Evolutionary conservation across 352 stramenopile species (phyloP).

Genomic region (Globisporangium megalacanthum): DNA sequence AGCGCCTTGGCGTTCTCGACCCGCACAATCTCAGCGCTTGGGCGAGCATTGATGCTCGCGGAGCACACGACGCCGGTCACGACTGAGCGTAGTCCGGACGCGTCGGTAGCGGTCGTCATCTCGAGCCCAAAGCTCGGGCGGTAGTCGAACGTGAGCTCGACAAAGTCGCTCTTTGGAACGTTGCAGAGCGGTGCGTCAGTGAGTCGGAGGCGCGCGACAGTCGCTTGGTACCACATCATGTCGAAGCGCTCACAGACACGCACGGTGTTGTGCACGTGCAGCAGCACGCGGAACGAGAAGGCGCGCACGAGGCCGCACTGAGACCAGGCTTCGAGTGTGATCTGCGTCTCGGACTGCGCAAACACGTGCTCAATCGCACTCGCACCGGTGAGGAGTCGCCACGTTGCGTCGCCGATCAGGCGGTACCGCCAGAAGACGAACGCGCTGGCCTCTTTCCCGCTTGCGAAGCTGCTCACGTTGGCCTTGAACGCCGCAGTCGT

Average conservation of each 20-base stretch:
- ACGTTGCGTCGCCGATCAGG: slow-evolving; percentile 5
- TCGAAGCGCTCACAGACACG: slow-evolving; percentile 29
- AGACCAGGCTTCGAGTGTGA: slow-evolving; percentile 29
- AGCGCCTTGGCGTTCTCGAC: neutral
- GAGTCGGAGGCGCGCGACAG: neutral
- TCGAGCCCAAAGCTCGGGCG: slow-evolving; percentile 19
- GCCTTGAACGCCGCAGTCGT: slow-evolving; percentile 6
- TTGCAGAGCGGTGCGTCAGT: slow-evolving; percentile 20
- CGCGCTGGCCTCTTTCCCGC: slow-evolving; percentile 6
- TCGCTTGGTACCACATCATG: slow-evolving; percentile 40
- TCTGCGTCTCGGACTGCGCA: slow-evolving; percentile 3
- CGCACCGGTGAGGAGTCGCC: slow-evolving; percentile 7
- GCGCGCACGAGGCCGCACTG: slow-evolving; percentile 24
- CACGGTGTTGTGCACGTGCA: slow-evolving; percentile 26
- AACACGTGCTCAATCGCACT: slow-evolving; percentile 11
- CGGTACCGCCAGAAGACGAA: slow-evolving; percentile 19
- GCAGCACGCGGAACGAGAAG: slow-evolving; percentile 27
- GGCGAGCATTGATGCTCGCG: slow-evolving; percentile 3
- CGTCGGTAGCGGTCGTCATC: neutral
- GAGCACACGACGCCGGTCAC: slow-evolving; percentile 6
- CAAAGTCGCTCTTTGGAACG: slow-evolving; percentile 34
- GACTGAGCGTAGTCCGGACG: neutral
- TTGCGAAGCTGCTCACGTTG: neutral
- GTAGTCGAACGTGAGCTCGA: slow-evolving; percentile 44
- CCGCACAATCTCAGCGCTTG: slow-evolving; percentile 5